Base-by-base conservation (phyloP, 257 asterid species). In the Echium plantagineum region DNA sequence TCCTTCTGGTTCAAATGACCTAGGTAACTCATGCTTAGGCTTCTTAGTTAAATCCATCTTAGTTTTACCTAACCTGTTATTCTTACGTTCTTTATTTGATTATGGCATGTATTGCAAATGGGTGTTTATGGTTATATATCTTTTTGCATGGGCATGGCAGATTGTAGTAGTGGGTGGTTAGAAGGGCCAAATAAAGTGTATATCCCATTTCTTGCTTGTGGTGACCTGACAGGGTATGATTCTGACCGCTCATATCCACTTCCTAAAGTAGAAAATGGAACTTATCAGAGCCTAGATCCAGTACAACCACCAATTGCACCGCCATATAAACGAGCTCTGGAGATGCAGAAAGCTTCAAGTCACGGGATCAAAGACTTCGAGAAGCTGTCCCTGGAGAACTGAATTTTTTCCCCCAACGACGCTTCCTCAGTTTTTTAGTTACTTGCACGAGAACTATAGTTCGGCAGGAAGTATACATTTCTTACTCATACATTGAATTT, bases 231-330 rank as follows among this genome's bases (percentile, higher is more conserved):
- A 6, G 97, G 99, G 38, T 89, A 81, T 53, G 97, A 89, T 65
- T 89, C 97, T 0, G 96, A 89, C 57, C 85, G 88, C 63, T 83
- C 94, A 3, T 86, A 89, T 68, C 95, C 97, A 15, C 95, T 89
- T 26, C 82, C 94, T 22, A 86, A 75, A 78, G 66, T 46, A 47
- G 90, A 86, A 3, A 90, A 84, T 28, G 97, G 95, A 67, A 79
- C 83, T 21, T 89, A 89, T 68, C 89, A 55, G 75, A 76, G 90
- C 68, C 71, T 93, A 53, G 97, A 89, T 64, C 99, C 97, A 4
- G 77, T 93, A 61, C 97, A 93, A 75, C 97, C 96, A 63, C 97
- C 97, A 53, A 89, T 93, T 59, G 96, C 96, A 47, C 99, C 99
- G 1, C 97, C 99, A 4, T 93, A 93, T 80, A 93, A 86, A 77